Conservation (phyloP, 805 yeast genomes). For the Isabelozyma heimii region DNA sequence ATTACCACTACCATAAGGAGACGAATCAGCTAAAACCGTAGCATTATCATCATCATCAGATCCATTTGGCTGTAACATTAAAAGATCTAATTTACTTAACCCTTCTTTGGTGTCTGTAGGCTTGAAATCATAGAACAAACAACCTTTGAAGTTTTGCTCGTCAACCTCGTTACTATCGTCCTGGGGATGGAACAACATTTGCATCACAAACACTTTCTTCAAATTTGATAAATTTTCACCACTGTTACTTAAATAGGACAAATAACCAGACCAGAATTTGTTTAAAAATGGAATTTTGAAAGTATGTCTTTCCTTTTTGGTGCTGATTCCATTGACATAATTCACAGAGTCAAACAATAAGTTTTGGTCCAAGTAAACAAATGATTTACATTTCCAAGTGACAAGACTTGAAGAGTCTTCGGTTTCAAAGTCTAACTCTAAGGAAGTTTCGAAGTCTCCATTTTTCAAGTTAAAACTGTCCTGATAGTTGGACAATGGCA, state of each 20-base stretch:
- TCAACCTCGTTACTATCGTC: slow-evolving; percentile 4
- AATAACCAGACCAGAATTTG: slow-evolving; percentile 38
- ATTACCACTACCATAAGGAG: slow-evolving; percentile 22
- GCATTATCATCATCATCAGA: slow-evolving; percentile 29
- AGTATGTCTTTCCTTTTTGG: slow-evolving; percentile 12
- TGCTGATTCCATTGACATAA: slow-evolving; percentile 29
- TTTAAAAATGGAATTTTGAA: slow-evolving; percentile 36
- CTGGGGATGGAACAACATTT: slow-evolving; percentile 21
- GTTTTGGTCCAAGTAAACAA: slow-evolving; percentile 18
- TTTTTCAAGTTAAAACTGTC: slow-evolving; percentile 9
- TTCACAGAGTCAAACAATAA: slow-evolving; percentile 23
- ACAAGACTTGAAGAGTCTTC: slow-evolving; percentile 8
- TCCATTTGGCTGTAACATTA: slow-evolving; percentile 4
- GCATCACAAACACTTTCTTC: slow-evolving; percentile 22
- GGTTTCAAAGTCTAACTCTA: slow-evolving; percentile 12
- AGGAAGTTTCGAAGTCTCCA: slow-evolving; percentile 23
- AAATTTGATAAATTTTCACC: slow-evolving; percentile 10
- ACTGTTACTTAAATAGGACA: slow-evolving; percentile 34
- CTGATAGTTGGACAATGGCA: not conserved
- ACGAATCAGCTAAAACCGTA: slow-evolving; percentile 40
- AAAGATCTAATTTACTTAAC: slow-evolving; percentile 6
- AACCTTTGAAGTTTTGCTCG: slow-evolving; percentile 11
- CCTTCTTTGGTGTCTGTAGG: slow-evolving; percentile 5
- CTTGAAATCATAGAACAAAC: slow-evolving; percentile 22
- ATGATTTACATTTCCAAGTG: slow-evolving; percentile 26